Base-by-base conservation (phyloP, 805 yeast genomes). In the Diddensiella santjacobensis region DNA sequence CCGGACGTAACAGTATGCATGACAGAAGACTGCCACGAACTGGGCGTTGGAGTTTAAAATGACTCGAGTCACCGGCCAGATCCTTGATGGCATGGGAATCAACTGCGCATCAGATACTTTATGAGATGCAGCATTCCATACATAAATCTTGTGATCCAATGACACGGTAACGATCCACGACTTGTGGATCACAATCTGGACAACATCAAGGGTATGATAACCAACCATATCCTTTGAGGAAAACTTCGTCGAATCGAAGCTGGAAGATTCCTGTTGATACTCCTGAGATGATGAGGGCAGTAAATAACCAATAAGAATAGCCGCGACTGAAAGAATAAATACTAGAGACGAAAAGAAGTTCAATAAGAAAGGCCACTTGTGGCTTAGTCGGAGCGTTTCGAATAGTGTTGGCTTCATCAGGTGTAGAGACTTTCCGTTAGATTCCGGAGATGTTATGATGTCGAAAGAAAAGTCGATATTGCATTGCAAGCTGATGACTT, bases 121-220 rank as follows among this genome's bases (percentile, higher is more conserved):
- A n/a, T 36, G 42, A 1, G 36, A 13, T 8, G 38, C 53, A 29
- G 60, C 65, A 26, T 61, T 82, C 95, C 95, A 87, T 8, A 86
- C 78, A 26, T 79, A 63, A 3, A 87, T 73, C 50, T 74, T 77
- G 56, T 84, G 89, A 57, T 87, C 95, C 59, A 87, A 68, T 3
- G 90, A 91, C 22, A 84, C 75, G 1, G 86, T 80, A 20, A 85
- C 72, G 57, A 84, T 82, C 44, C 48, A 47, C 4, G 60, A 50
- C 5, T 50, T 52, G 31, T 58, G 53, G 15, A 47, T 35, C 13
- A 48, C 66, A 8, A 84, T 68, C 48, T 73, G 74, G 29, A 83
- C 71, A 3, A 85, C 72, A 61, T 87, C 95, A 42, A 85, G 67
- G 20, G 70, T 65, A 61, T 83, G 90, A 3, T 80, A 71, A 8